These are phyloP conservation scores for Wickerhamomyces ciferrii DNA, from an alignment of 805 yeast species.

Conservation along the genomic window DNA sequence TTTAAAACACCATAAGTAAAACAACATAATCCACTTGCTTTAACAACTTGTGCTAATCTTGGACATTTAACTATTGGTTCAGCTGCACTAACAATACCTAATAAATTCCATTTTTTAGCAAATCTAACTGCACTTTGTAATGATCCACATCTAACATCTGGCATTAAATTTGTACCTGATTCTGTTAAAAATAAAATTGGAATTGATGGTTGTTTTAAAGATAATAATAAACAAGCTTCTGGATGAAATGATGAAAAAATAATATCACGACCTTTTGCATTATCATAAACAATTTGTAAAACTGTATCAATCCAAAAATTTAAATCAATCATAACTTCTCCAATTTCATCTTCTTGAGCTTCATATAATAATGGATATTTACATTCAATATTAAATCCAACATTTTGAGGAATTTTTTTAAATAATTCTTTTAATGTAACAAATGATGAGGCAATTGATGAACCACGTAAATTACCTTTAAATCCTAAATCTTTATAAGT, in stretches of 20 bases:
- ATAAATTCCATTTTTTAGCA: constrained; percentile 83
- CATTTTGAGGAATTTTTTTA: constrained; percentile 70
- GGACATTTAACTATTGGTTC: constrained; percentile 86
- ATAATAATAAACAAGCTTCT: constrained; percentile 78
- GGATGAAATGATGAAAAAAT: constrained; percentile 94
- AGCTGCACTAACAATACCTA: constrained; percentile 90
- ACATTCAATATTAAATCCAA: constrained; percentile 92
- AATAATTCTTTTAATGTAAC: constrained; percentile 85
- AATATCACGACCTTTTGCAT: constrained; percentile 75
- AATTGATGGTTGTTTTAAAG: constrained; percentile 88
- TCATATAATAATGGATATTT: constrained; percentile 95
- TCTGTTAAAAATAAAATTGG: constrained; percentile 90
- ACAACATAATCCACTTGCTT: constrained; percentile 86
- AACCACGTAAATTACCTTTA: constrained; percentile 90
- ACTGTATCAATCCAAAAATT: constrained; percentile 89
- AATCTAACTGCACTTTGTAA: constrained; percentile 89
- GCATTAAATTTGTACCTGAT: constrained; percentile 80
- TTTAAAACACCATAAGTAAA: constrained; percentile 86
- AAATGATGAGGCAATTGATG: constrained; percentile 85
- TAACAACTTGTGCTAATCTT: constrained; percentile 84
- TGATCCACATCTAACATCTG: constrained; percentile 83
- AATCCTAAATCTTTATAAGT: constrained; percentile 83
- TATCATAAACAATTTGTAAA: constrained; percentile 70
- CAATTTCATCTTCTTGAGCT: constrained; percentile 84
- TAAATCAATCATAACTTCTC: constrained; percentile 75